These are phyloP conservation scores for Hyphopichia burtonii DNA, from an alignment of 1,139 yeast genomes.

Conservation along the genomic window DNA sequence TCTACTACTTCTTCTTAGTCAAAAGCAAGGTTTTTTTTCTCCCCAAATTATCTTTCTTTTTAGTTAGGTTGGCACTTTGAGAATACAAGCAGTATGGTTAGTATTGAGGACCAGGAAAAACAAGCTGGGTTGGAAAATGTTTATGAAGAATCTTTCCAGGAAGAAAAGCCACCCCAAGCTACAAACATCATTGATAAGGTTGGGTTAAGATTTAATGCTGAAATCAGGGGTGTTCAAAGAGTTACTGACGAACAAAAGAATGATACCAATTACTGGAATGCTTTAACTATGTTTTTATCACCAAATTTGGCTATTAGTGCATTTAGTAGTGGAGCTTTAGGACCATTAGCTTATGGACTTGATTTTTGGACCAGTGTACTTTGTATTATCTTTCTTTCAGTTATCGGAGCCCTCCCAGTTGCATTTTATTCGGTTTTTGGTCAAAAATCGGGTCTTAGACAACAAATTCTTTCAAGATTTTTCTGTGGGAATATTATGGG, in stretches of 20 bases:
- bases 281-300: conserved; percentile 29
- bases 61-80: too few species aligned
- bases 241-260: conserved; percentile 43
- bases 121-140: conserved; percentile 1
- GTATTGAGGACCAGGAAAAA: conserved; percentile 3
- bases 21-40: neutral
- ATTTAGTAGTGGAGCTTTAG: conserved; percentile 29
- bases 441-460: conserved; percentile 31
- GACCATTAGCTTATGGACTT: conserved; percentile 24
- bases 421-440: conserved; percentile 32
- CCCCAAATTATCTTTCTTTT: neutral
- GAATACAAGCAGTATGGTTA: neutral
- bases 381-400: conserved; percentile 22
- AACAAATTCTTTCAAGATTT: conserved; percentile 30
- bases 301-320: conserved; percentile 33
- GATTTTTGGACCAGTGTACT: conserved; percentile 36
- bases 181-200: conserved; percentile 25
- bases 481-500: conserved; percentile 33
- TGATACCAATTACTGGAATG: conserved; percentile 19
- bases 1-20: too few species aligned
- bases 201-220: conserved; percentile 38
- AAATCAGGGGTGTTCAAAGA: conserved; percentile 48
- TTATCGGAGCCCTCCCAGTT: conserved; percentile 30
- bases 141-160: neutral
- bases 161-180: conserved; percentile 5